Evolutionary conservation across 768 basidiomycete genomes (phyloP).

Genomic region (Naganishia onofrii): DNA sequence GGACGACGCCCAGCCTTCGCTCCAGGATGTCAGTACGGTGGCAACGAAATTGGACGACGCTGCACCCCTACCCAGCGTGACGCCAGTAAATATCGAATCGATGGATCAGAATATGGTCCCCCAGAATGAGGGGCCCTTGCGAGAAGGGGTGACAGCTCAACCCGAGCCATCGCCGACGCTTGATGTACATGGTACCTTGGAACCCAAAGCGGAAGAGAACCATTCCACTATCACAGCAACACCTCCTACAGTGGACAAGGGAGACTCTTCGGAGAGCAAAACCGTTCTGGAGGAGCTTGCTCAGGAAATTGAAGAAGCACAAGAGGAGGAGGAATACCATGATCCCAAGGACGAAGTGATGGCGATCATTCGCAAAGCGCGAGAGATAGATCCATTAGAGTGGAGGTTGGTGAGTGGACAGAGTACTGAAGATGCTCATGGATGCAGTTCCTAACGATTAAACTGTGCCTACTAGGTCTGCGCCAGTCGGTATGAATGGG

Average conservation of each 20-base stretch:
- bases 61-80: background rate
- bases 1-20: background rate
- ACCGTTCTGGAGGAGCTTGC: conserved; percentile 5
- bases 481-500: conserved; percentile 79
- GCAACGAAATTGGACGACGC: background rate
- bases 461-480: conserved; percentile 63
- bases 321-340: conserved; percentile 54
- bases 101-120: background rate
- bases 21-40: background rate
- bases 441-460: conserved; percentile 10
- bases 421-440: background rate
- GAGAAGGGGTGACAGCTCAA: background rate
- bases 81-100: background rate
- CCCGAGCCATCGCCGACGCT: background rate
- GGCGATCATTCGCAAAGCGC: conserved; percentile 36
- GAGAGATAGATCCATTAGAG: conserved; percentile 57
- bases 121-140: background rate
- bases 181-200: background rate
- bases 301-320: conserved; percentile 10
- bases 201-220: background rate
- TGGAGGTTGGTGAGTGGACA: conserved; percentile 75
- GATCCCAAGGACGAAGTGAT: conserved; percentile 57
- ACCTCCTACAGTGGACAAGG: background rate
- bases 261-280: background rate
- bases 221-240: background rate